Evolutionary conservation across 352 stramenopile species (phyloP).

Genomic region (Phytopythium mirpurense): DNA sequence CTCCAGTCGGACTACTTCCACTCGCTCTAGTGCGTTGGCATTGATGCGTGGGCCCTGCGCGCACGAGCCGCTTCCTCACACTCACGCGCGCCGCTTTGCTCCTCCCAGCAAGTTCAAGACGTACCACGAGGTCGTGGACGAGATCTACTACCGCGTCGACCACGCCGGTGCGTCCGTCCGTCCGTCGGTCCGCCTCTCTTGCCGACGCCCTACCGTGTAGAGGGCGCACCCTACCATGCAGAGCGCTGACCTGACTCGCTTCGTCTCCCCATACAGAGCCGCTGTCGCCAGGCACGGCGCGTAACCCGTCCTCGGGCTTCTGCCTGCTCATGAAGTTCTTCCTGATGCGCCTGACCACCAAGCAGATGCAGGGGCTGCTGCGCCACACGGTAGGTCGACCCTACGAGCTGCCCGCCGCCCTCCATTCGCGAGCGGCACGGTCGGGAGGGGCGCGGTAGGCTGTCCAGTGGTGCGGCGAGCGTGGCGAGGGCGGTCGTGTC

Average conservation of each 20-base stretch:
- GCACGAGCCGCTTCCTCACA: neutral
- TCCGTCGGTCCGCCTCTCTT: neutral
- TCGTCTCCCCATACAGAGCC: conserved; percentile 92
- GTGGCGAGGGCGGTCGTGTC: too few species aligned
- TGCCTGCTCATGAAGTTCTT: conserved; percentile 97
- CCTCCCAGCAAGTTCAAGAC: conserved; percentile 82
- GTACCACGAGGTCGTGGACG: conserved; percentile 95
- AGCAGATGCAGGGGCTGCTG: conserved; percentile 95
- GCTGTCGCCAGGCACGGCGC: conserved; percentile 85
- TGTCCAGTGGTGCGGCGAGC: neutral
- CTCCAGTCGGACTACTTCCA: conserved; percentile 95
- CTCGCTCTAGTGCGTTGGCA: conserved; percentile 81
- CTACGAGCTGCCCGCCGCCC: neutral
- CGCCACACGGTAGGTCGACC: conserved; percentile 63
- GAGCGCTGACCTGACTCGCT: too few species aligned
- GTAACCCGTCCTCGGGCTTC: conserved; percentile 94
- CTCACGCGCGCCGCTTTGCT: too few species aligned
- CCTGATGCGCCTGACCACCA: conserved; percentile 92
- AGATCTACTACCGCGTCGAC: conserved; percentile 89
- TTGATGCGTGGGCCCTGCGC: too few species aligned
- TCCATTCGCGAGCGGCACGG: too few species aligned
- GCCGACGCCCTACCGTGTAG: neutral
- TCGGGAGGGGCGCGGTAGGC: neutral
- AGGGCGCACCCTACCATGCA: too few species aligned
- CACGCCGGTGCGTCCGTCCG: conserved; percentile 42